Base-by-base conservation (phyloP, 495 filamentous ascomycete genomes). In the Aspergillus affinis region DNA sequence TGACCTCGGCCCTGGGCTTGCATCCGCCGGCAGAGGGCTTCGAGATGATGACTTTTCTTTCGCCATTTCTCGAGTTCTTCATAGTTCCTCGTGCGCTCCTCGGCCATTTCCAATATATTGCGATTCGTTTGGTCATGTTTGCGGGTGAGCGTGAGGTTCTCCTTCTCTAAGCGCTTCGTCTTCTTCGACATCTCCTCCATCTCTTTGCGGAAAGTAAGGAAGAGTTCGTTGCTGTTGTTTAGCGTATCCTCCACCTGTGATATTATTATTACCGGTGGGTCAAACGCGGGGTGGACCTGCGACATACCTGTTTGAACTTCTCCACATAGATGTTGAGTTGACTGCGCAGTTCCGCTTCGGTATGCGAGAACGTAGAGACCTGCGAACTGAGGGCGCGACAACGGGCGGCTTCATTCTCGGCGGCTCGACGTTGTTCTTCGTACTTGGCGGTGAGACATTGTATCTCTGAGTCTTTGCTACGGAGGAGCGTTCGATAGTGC, bases 101-200 rank as follows among this genome's bases (percentile, higher is more conserved):
- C 94, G 8, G 94, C 94, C 95, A 98, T 97, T 75, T 96, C 90
- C 32, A 97, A 81, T 69, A 98, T 97, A 72, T 97, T 98, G 61
- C 87, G 88, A 66, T 93, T 96, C 9, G 93, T 95, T 44, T 90
- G 84, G 63, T 97, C 91, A 69, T 97, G 92, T 73, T 97, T 98
- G 57, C 94, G 84, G 57, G 90, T 95, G 41, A 96, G 85, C 30
- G 85, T 88, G 61, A 92, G 86, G 65, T 98, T 98, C 68, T 98
- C 95, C 71, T 96, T 96, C 72, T 98, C 94, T 26, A 98, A 81
- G 17, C 94, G 88, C 72, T 98, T 97, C 5, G 94, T 97, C 80
- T 98, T 98, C 79, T 97, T 97, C 0, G 92, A 96, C 95, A 98
- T 98, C 70, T 98, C 94, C 75, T 98, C 94, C 95, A 98, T 98